These are phyloP conservation scores for Starmerella gropengiesseri DNA, from an alignment of 805 yeast genomes.

Conservation along the genomic window DNA sequence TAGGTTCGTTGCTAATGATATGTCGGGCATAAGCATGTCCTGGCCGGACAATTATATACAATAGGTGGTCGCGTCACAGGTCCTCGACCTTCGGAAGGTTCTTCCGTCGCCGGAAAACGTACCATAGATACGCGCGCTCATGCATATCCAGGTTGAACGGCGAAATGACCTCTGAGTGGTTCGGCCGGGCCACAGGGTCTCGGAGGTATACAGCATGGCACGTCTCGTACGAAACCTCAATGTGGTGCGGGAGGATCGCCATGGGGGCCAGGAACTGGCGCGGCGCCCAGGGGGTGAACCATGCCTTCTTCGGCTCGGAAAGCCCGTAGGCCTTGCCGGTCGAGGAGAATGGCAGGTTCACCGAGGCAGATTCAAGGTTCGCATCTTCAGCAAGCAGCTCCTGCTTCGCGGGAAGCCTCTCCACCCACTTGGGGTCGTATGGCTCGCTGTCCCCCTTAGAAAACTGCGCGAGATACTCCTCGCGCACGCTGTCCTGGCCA, in stretches of 20 bases:
- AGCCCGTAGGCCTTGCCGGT: conserved; percentile 60
- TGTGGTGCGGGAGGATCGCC: conserved; percentile 82
- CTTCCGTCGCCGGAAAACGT: conserved; percentile 34
- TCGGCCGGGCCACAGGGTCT: conserved; percentile 95
- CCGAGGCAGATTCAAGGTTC: conserved; percentile 35
- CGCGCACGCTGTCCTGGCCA: conserved; percentile 22
- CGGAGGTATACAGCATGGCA: conserved; percentile 95
- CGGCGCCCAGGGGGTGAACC: conserved; percentile 95
- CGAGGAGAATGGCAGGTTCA: conserved; percentile 35
- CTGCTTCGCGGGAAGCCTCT: conserved; percentile 35
- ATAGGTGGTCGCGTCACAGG: no score
- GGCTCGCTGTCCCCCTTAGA: conserved; percentile 29
- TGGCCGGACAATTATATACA: conserved; percentile 1
- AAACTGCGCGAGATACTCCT: conserved; percentile 19
- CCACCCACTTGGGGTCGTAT: conserved; percentile 44
- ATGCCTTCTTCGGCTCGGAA: conserved; percentile 61
- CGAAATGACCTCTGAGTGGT: conserved; percentile 87
- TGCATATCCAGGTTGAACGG: conserved; percentile 76
- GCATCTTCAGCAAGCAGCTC: conserved; percentile 33
- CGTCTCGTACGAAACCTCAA: conserved; percentile 79
- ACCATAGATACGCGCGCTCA: conserved; percentile 91
- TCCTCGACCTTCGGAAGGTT: conserved; percentile 19
- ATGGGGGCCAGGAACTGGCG: conserved; percentile 88
- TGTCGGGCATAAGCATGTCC: neutral
- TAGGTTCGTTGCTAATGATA: neutral